phyloP scores from a whole-genome alignment of 2,329 filamentous ascomycete genomes.

The Colletotrichum incanum region DNA sequence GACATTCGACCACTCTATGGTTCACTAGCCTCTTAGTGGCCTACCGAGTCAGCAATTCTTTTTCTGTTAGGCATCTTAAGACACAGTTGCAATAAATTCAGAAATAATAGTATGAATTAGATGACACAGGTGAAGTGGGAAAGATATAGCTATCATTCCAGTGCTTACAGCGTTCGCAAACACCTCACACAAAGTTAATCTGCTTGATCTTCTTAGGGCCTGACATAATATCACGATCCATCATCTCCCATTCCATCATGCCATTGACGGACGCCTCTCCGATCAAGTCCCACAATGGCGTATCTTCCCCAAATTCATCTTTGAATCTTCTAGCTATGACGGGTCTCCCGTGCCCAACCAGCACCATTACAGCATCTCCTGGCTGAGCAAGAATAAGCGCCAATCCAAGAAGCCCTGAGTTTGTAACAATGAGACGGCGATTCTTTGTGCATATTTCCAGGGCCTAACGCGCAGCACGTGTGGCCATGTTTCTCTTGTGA shows the following conservation, averaged over 20 bases:
- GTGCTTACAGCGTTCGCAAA: not conserved
- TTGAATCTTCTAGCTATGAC: constrained; percentile 6
- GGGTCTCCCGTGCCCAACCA: constrained; percentile 10
- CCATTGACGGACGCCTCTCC: constrained; percentile 11
- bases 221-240: constrained; percentile 6
- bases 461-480: constrained; percentile 5
- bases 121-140: too few relatives aligned
- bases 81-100: too few relatives aligned
- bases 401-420: constrained; percentile 11
- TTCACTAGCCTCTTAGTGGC: too few relatives aligned
- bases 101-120: too few relatives aligned
- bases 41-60: too few relatives aligned
- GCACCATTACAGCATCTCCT: constrained; percentile 18
- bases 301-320: not conserved
- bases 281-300: not conserved
- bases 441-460: constrained; percentile 18
- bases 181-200: not conserved
- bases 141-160: too few relatives aligned
- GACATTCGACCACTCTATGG: too few relatives aligned
- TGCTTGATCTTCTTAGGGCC: not conserved
- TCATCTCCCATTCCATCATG: constrained; percentile 23
- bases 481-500: not conserved
- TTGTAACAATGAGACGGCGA: constrained; percentile 7
- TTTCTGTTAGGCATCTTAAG: too few relatives aligned
- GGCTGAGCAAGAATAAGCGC: constrained; percentile 7